Percentiles rank a stretch among this genome's conserved stretches.
phyloP scores from a whole-genome alignment of 1,139 yeast species.

The Candida tunisiensis region DNA sequence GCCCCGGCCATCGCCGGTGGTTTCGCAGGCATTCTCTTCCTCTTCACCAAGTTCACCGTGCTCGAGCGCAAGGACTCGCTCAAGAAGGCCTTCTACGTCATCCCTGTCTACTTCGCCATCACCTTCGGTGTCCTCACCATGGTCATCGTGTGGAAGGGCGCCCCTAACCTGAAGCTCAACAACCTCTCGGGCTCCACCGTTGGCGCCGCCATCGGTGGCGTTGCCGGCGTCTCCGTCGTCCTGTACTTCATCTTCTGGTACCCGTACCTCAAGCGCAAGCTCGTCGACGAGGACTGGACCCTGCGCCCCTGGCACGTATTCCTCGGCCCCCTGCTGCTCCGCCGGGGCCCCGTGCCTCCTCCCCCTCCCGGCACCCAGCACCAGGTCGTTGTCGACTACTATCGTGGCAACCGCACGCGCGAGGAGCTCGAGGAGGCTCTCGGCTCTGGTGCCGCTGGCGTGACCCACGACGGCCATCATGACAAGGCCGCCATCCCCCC shows the following conservation, averaged over 20 bases:
- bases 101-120: constrained; percentile 44
- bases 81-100: constrained; percentile 36
- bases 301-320: constrained; percentile 39
- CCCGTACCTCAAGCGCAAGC: constrained; percentile 48
- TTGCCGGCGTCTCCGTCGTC: constrained; percentile 37
- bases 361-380: constrained; percentile 43
- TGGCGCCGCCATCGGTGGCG: constrained; percentile 42
- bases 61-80: constrained; percentile 41
- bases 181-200: constrained; percentile 34
- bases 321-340: constrained; percentile 35
- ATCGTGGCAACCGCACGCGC: constrained; percentile 38
- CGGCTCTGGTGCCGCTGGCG: constrained; percentile 5
- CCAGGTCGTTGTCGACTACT: constrained; percentile 41
- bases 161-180: constrained; percentile 44
- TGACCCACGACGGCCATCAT: constrained; percentile 5
- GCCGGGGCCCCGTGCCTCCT: constrained; percentile 46
- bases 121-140: constrained; percentile 49
- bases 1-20: constrained; percentile 61
- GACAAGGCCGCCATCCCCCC: constrained; percentile 1
- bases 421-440: constrained; percentile 11
- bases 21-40: constrained; percentile 41
- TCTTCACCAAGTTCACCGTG: constrained; percentile 41
- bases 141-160: constrained; percentile 29
- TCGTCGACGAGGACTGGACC: constrained; percentile 52
- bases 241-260: constrained; percentile 37